Evolutionary conservation across 2,329 filamentous ascomycete species (phyloP).

Genomic region (Fusarium austroafricanum): DNA sequence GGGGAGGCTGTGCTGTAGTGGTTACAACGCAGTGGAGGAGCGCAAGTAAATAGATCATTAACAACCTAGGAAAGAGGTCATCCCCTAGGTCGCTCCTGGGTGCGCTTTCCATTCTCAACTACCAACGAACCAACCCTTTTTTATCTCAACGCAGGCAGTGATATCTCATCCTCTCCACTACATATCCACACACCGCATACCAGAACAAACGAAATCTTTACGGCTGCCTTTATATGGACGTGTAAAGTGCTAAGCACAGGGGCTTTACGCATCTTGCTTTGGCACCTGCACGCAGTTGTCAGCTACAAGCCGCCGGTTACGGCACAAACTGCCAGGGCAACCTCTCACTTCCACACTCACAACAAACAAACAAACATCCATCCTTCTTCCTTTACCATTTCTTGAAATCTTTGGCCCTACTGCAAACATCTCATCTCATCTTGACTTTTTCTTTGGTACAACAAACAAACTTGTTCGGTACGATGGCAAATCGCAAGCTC

Average conservation of each 20-base stretch:
- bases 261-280: not conserved
- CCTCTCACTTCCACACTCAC: not conserved
- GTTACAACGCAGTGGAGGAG: not conserved
- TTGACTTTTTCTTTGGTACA: slow-evolving; percentile 14
- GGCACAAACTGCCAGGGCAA: not conserved
- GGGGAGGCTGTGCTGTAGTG: not conserved
- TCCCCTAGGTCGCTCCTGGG: not conserved
- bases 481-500: slow-evolving; percentile 36
- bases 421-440: not conserved
- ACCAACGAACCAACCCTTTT: not conserved
- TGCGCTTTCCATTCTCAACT: slow-evolving; percentile 71
- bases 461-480: not conserved
- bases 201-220: not conserved
- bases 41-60: not conserved
- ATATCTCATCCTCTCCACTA: not conserved
- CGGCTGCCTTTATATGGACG: not conserved
- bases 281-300: slow-evolving; percentile 27
- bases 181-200: not conserved
- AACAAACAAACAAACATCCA: not conserved
- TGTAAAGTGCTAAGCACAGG: not conserved
- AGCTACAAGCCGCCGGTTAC: not conserved
- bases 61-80: not conserved
- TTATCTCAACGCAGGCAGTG: not conserved
- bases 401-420: slow-evolving; percentile 12
- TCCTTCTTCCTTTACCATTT: not conserved